Evolutionary conservation across 371 early-diverging fungal species (phyloP).

Genomic region (Zychaea mexicana): DNA sequence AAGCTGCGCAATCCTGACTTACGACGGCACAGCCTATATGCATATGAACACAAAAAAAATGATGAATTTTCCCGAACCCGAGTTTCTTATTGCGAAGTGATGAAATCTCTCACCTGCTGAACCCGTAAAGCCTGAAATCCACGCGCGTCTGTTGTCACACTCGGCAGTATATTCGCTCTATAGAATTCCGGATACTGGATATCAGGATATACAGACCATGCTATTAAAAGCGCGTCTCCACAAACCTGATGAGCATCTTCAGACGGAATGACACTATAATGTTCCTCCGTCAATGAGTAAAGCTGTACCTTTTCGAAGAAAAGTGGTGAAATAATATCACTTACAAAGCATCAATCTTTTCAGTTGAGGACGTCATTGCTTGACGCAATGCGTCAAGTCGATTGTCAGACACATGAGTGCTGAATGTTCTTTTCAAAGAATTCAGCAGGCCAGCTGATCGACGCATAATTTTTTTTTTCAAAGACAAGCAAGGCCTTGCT

Average conservation of each 20-base stretch:
- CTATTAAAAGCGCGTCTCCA: background rate
- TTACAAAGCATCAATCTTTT: slow-evolving; percentile 79
- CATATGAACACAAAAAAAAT: background rate
- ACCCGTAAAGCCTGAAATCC: slow-evolving; percentile 98
- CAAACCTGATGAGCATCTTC: slow-evolving; percentile 95
- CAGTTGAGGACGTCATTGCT: slow-evolving; percentile 62
- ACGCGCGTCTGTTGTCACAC: slow-evolving; percentile 91
- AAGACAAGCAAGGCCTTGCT: too few species aligned
- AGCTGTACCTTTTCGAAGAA: too few species aligned
- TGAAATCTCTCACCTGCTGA: slow-evolving; percentile 76
- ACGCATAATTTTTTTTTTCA: slow-evolving; percentile 1
- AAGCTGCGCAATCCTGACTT: slow-evolving; percentile 66
- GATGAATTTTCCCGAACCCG: background rate
- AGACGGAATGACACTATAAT: slow-evolving; percentile 72
- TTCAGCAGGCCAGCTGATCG: background rate
- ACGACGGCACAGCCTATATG: slow-evolving; percentile 79
- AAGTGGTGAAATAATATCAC: slow-evolving; percentile 6
- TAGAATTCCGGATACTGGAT: too few species aligned
- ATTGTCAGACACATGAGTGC: background rate
- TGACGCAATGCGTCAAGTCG: slow-evolving; percentile 70
- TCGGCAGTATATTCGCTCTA: slow-evolving; percentile 98
- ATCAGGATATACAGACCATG: background rate
- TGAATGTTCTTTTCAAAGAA: background rate
- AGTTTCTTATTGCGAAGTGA: background rate
- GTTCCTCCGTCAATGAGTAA: background rate